Evolutionary conservation across 129 eudicot genomes (phyloP), one percentile per base, ranked within the genome.

Genomic region (Deinandra increscens): DNA sequence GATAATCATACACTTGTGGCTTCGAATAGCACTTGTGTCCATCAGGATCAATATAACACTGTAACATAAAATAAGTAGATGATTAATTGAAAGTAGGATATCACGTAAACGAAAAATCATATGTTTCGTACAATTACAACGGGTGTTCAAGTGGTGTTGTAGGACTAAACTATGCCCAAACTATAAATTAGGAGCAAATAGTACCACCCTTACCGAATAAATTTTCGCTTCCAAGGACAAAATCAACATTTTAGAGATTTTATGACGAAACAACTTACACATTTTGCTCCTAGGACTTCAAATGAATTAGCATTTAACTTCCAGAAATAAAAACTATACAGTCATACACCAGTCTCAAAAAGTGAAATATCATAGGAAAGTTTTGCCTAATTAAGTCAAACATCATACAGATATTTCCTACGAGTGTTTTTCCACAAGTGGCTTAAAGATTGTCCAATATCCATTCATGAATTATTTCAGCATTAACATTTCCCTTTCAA

Each of bases 1-100:
- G 82, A 75, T 80, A 69, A 19, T 77, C 80, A 14, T 26, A 65
- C 58, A 86, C 88, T 62, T 83, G 75, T 1, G 88, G 91, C 75
- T 80, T 86, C 13, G 88, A 80, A 73, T 80, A 86, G 77, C 80
- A 83, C 74, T 73, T 81, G 61, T 56, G 68, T 68, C 85, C 87
- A 15, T 50, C 56, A 31, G 85, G 71, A 71, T 78, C 84, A 68
- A 78, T 26, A 62, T 44, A 86, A 63, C 84, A 78, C 91, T 86
- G 81, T 71, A 41, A 73, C 31, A 48, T 39, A 37, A 19, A 37
- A 63, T 5, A 58, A n/a, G 6, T 29, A 26, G 29, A 14, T 5
- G 64, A 11, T 29, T 58, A 58, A 58, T 4, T 13, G 3, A 22
- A 23, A 51, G 20, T 20, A 48, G 0, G 14, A 53, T 53, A 20